Percentiles rank a stretch among this genome's conserved stretches.
These are phyloP conservation scores for Moesziomyces parantarcticus DNA, from an alignment of 1,284 basidiomycete genomes.

Conservation along the genomic window DNA sequence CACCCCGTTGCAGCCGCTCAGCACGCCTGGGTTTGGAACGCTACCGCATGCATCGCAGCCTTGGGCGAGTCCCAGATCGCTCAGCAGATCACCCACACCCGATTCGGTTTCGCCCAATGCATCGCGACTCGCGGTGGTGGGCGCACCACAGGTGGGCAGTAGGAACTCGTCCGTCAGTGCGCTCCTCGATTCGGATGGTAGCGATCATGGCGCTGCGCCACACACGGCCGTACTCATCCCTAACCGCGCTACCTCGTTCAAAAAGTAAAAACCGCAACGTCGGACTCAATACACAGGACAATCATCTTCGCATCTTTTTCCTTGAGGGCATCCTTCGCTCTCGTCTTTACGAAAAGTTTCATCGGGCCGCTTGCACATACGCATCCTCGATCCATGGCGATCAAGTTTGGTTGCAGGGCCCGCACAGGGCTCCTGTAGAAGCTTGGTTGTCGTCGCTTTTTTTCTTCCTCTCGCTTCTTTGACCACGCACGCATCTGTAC, in stretches of 20 bases:
- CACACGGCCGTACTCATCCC: constrained; percentile 26
- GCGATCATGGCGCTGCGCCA: constrained; percentile 22
- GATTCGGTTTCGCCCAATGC: constrained; percentile 21
- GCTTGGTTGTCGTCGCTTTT: background rate
- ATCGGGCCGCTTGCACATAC: too few relatives aligned
- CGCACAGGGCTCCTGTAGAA: too few relatives aligned
- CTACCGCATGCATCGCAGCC: constrained; percentile 12
- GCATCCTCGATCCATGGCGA: too few relatives aligned
- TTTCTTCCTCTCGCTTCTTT: background rate
- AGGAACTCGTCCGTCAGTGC: constrained; percentile 31
- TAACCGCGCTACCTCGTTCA: constrained; percentile 13
- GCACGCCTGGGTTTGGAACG: constrained; percentile 11
- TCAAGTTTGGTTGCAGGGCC: too few relatives aligned
- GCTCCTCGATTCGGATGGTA: constrained; percentile 36
- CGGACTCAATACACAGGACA: background rate
- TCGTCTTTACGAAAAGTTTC: background rate
- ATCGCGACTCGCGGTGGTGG: constrained; percentile 8
- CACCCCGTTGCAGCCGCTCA: constrained; percentile 36
- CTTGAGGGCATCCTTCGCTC: too few relatives aligned
- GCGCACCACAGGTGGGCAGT: constrained; percentile 4
- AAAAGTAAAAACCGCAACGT: background rate
- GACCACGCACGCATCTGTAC: constrained; percentile 18
- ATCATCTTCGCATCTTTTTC: background rate
- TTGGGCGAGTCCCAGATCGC: constrained; percentile 29
- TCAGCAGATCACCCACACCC: constrained; percentile 24